Evolutionary conservation across 371 early-diverging fungal species (phyloP).

Genomic region (Lichtheimia ramosa): DNA sequence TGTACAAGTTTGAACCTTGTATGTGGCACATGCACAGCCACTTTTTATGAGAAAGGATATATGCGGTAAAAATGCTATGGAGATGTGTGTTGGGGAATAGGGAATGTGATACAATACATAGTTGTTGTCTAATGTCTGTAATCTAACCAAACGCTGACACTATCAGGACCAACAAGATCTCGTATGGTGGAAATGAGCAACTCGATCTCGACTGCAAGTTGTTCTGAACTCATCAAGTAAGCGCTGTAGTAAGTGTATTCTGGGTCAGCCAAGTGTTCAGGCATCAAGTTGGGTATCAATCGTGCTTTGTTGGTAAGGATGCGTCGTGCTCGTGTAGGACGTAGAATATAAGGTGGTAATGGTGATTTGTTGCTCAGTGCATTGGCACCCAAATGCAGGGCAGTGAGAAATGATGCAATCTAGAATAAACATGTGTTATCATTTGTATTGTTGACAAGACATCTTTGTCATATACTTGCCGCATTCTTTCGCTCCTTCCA

Average conservation of each 20-base stretch:
- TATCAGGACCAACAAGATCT: slow-evolving; percentile 47
- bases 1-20: no score
- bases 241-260: slow-evolving; percentile 47
- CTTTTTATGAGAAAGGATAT: neutral
- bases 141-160: slow-evolving; percentile 43
- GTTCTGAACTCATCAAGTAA: slow-evolving; percentile 49
- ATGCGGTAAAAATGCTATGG: neutral
- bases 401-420: slow-evolving; percentile 41
- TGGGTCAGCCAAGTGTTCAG: slow-evolving; percentile 27
- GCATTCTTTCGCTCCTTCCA: slow-evolving; percentile 47
- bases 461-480: slow-evolving; percentile 13
- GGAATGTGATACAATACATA: no score
- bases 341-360: slow-evolving; percentile 38
- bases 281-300: slow-evolving; percentile 18
- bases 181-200: slow-evolving; percentile 33
- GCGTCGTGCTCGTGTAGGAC: slow-evolving; percentile 44
- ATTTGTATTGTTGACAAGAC: neutral
- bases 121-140: slow-evolving; percentile 32
- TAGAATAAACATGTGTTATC: slow-evolving; percentile 4
- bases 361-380: slow-evolving; percentile 45
- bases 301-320: slow-evolving; percentile 39
- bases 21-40: no score
- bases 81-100: neutral
- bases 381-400: slow-evolving; percentile 41
- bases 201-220: slow-evolving; percentile 46